These are phyloP conservation scores for Calycina marina DNA, from an alignment of 2,329 filamentous ascomycete species.

Conservation along the genomic window DNA sequence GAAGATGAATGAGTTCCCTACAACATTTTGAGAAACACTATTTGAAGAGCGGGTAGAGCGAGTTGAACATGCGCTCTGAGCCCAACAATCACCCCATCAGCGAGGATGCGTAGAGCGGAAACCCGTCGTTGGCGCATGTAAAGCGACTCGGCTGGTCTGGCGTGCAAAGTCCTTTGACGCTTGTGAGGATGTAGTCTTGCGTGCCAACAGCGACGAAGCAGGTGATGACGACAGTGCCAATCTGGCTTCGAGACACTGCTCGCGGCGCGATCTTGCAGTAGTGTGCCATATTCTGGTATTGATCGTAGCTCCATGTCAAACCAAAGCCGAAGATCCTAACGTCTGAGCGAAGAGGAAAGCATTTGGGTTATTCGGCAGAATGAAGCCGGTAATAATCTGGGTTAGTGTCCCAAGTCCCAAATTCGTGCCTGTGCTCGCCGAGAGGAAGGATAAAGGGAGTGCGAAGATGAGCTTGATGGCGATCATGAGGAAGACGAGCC, in stretches of 20 bases:
- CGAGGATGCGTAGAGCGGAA: constrained; percentile 21
- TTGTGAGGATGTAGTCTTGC: constrained; percentile 27
- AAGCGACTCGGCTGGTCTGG: constrained; percentile 8
- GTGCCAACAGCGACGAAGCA: constrained; percentile 28
- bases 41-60: constrained; percentile 28
- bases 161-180: constrained; percentile 21
- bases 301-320: constrained; percentile 24
- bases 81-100: constrained; percentile 26
- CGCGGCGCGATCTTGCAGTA: constrained; percentile 29
- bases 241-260: constrained; percentile 27
- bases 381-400: constrained; percentile 29
- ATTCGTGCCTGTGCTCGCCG: constrained; percentile 31
- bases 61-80: constrained; percentile 26
- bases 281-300: constrained; percentile 28
- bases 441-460: constrained; percentile 29
- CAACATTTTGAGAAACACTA: constrained; percentile 31
- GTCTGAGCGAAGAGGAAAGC: constrained; percentile 28
- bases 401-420: constrained; percentile 28
- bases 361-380: constrained; percentile 21
- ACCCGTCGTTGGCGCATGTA: constrained; percentile 17
- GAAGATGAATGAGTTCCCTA: constrained; percentile 25
- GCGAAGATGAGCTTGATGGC: constrained; percentile 23
- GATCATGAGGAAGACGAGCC: constrained; percentile 16
- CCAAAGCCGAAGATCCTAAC: constrained; percentile 24
- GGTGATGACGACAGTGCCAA: constrained; percentile 30